These are phyloP conservation scores for Eimeria acervulina DNA, from an alignment of 169 alveolate species.

Conservation along the genomic window DNA sequence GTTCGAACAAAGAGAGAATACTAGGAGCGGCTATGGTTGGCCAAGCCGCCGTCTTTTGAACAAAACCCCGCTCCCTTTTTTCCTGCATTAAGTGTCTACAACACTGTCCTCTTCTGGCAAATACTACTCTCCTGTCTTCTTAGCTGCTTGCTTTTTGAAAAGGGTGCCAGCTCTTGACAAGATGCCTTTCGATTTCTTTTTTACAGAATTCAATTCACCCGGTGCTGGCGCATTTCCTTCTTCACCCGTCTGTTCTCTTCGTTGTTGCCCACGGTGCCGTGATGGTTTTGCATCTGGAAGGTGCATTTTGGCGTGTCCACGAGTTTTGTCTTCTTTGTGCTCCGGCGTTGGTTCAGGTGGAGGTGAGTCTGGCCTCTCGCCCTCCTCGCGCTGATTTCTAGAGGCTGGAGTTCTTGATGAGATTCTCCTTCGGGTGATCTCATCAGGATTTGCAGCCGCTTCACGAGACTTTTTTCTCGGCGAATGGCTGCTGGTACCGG, in stretches of 20 bases:
- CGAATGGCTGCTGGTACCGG: not conserved
- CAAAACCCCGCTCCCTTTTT: not conserved
- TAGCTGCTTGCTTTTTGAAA: not conserved
- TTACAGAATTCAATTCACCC: not conserved
- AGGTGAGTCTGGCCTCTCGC: not conserved
- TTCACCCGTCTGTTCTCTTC: not conserved
- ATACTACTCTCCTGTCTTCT: constrained; percentile 3
- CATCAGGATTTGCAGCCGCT: not conserved
- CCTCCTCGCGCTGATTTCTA: constrained; percentile 23
- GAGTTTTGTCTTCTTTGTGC: not conserved
- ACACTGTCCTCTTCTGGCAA: not conserved
- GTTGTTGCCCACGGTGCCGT: constrained; percentile 6
- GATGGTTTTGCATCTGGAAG: not conserved
- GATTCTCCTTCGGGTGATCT: not conserved
- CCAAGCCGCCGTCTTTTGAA: not conserved
- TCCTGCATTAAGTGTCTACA: not conserved
- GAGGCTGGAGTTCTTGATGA: not conserved
- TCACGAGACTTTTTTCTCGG: not conserved
- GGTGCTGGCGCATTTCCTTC: not conserved
- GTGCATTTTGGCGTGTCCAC: not conserved
- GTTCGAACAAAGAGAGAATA: not conserved
- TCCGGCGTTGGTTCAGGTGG: not conserved
- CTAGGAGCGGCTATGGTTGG: not conserved
- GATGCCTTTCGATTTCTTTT: constrained; percentile 31
- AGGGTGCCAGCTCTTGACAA: constrained; percentile 66